phyloP scores from a whole-genome alignment of 2,329 filamentous ascomycete genomes.

The Helicocarpus griseus region DNA sequence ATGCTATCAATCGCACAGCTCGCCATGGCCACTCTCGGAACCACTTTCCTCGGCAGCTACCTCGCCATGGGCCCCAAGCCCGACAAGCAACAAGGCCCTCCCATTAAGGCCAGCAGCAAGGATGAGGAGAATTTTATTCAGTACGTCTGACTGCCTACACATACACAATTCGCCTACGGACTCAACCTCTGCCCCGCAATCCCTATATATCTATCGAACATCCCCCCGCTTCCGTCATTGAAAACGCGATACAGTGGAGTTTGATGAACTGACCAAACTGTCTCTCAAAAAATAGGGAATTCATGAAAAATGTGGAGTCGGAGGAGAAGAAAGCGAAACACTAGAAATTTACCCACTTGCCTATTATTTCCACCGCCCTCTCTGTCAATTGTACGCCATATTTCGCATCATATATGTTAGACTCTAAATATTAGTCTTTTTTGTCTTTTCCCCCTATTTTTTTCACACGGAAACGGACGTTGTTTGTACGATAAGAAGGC shows the following conservation, averaged over 20 bases:
- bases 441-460: background rate
- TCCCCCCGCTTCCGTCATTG: background rate
- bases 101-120: constrained; percentile 56
- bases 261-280: no score
- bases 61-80: constrained; percentile 40
- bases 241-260: no score
- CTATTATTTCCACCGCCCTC: background rate
- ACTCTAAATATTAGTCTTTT: background rate
- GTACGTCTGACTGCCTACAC: constrained; percentile 36
- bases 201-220: background rate
- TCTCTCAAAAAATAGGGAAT: constrained; percentile 31
- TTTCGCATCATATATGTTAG: constrained; percentile 1
- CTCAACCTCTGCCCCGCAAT: background rate
- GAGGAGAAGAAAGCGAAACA: constrained; percentile 34
- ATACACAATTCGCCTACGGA: background rate
- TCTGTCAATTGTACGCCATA: background rate
- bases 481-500: background rate
- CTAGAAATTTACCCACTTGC: background rate
- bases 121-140: constrained; percentile 61
- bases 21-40: constrained; percentile 48
- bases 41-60: constrained; percentile 38
- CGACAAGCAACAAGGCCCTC: constrained; percentile 40
- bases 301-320: constrained; percentile 40
- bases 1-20: constrained; percentile 39
- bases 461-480: background rate